A percentile compares a stretch with the other conserved stretches of the same genome.
Evolutionary conservation across 208 protist genomes (phyloP).

Genomic region (Leptomonas pyrrhocoris): DNA sequence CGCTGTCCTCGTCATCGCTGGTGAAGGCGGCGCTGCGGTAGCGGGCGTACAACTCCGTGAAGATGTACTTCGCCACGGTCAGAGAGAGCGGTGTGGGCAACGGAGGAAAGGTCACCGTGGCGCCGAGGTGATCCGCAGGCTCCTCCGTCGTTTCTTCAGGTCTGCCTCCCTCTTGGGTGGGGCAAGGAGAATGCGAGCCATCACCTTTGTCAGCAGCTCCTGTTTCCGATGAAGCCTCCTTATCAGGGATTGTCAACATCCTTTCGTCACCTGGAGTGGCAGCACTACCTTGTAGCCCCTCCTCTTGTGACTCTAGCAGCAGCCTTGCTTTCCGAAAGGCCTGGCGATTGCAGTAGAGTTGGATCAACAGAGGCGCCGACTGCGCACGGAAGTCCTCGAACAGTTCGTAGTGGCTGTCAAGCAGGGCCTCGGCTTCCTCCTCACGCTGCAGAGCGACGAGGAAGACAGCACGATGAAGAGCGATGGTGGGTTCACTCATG

Average conservation of each 20-base stretch:
- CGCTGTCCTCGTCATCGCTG: slow-evolving; percentile 64
- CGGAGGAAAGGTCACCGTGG: neutral
- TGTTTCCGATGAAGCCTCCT: neutral
- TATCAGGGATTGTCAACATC: neutral
- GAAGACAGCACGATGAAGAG: slow-evolving; percentile 80
- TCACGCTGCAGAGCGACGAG: slow-evolving; percentile 77
- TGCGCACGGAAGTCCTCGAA: slow-evolving; percentile 46
- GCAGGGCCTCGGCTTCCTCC: slow-evolving; percentile 78
- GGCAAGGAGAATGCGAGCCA: neutral
- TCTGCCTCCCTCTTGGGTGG: neutral
- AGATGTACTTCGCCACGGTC: slow-evolving; percentile 80
- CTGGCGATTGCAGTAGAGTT: slow-evolving; percentile 85
- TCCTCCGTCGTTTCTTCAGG: neutral
- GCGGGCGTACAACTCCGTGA: slow-evolving; percentile 62
- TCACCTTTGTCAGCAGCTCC: neutral
- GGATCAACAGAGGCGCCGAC: slow-evolving; percentile 62
- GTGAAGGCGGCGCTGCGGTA: slow-evolving; percentile 78
- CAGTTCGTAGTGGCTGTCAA: slow-evolving; percentile 54
- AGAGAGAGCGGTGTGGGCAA: slow-evolving; percentile 23
- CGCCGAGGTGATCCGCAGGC: neutral
- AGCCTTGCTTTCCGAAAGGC: slow-evolving; percentile 67
- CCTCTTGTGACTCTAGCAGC: slow-evolving; percentile 60
- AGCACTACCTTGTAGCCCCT: neutral
- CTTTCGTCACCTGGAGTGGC: neutral
- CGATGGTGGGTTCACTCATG: slow-evolving; percentile 45